phyloP scores from a whole-genome alignment of 192 early-diverging fungal genomes.

The Coemansia sp. region DNA sequence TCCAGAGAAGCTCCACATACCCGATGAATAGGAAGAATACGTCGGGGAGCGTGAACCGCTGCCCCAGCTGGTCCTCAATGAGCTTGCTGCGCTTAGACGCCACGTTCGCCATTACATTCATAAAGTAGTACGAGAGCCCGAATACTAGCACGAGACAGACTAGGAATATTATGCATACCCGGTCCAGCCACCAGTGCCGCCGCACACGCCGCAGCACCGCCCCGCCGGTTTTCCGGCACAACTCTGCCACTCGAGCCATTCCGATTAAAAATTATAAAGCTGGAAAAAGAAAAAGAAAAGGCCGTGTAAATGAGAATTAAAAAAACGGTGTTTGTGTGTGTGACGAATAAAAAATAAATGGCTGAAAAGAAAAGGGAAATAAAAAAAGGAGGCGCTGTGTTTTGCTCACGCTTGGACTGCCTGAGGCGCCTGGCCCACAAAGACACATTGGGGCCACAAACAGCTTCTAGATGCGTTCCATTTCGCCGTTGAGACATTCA shows the following conservation, averaged over 20 bases:
- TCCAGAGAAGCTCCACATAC: constrained; percentile 56
- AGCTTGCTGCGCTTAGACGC: constrained; percentile 61
- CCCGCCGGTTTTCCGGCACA: not conserved
- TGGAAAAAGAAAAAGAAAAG: not conserved
- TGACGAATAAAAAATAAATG: not conserved
- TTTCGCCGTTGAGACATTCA: not conserved
- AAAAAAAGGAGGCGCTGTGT: constrained; percentile 1
- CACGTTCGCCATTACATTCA: constrained; percentile 69
- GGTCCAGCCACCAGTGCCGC: constrained; percentile 59
- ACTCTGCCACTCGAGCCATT: constrained; percentile 12
- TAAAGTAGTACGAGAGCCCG: constrained; percentile 58
- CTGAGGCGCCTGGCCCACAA: too few relatives aligned
- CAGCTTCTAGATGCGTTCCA: not conserved
- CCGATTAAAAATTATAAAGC: not conserved
- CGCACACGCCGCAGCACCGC: constrained; percentile 34
- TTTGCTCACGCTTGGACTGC: not conserved
- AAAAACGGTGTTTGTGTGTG: too few relatives aligned
- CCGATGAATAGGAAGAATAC: constrained; percentile 65
- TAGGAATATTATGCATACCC: constrained; percentile 35
- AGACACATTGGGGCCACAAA: too few relatives aligned
- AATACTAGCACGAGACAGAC: constrained; percentile 22
- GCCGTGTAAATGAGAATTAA: too few relatives aligned
- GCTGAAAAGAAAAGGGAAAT: not conserved
- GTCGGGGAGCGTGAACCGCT: constrained; percentile 51
- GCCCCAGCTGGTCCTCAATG: constrained; percentile 41